Evolutionary conservation across 106 monocot species (phyloP).

Genomic region (Xerophyta viscosa): DNA sequence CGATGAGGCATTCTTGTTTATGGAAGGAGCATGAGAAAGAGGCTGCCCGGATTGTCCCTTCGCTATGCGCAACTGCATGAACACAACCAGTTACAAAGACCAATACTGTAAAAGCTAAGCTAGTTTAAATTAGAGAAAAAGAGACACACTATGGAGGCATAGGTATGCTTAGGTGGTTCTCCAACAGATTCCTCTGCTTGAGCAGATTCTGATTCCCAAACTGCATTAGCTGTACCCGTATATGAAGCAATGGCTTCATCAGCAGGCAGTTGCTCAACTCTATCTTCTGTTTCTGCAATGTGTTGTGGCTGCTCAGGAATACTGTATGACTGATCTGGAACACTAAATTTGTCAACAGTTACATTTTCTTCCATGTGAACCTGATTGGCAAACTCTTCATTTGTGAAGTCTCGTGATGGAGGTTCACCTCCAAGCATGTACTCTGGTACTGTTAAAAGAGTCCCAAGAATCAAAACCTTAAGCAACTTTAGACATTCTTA

Average conservation of each 20-base stretch:
- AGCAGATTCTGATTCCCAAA: conserved; percentile 10
- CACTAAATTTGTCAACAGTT: conserved; percentile 27
- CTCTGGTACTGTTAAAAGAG: conserved; percentile 24
- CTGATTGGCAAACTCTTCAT: conserved; percentile 4
- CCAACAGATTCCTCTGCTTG: conserved; percentile 26
- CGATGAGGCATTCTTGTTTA: conserved; percentile 19
- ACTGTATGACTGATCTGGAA: conserved; percentile 35
- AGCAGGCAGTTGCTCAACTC: conserved; percentile 24
- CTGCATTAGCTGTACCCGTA: conserved; percentile 13
- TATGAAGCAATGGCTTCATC: conserved; percentile 32
- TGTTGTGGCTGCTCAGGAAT: conserved; percentile 35
- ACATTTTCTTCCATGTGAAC: conserved; percentile 29
- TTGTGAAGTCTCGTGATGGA: conserved; percentile 10
- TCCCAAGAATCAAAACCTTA: no score
- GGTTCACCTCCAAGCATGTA: conserved; percentile 26
- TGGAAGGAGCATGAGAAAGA: conserved; percentile 13
- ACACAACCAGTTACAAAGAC: not conserved
- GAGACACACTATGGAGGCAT: conserved; percentile 70
- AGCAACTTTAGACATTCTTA: no score
- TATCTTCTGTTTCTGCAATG: conserved; percentile 25
- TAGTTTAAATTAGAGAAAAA: not conserved
- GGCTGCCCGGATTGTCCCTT: conserved; percentile 31
- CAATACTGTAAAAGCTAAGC: not conserved
- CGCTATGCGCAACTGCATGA: conserved; percentile 49
- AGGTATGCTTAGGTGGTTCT: conserved; percentile 68